Percentiles rank a stretch among this genome's conserved stretches.
phyloP scores from a whole-genome alignment of 176 grass and related monocot genomes.

The Oryza meridionalis region DNA sequence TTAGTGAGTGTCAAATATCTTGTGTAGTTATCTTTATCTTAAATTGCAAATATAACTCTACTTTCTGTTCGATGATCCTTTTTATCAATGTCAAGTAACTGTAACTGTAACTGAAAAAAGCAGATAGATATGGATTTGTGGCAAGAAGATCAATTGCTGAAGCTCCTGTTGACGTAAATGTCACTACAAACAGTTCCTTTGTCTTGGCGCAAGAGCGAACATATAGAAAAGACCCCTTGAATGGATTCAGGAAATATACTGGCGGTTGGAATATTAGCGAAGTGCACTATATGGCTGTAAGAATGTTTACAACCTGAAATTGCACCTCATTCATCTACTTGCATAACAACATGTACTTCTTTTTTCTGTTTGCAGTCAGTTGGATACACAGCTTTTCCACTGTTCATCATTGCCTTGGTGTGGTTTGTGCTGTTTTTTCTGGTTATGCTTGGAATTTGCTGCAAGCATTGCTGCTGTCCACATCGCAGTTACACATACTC shows the following conservation, averaged over 20 bases:
- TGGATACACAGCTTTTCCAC: constrained; percentile 70
- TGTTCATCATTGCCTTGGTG: constrained; percentile 68
- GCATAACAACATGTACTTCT: not conserved
- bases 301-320: constrained; percentile 26
- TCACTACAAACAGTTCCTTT: constrained; percentile 65
- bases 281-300: constrained; percentile 84
- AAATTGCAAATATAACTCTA: not conserved
- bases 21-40: not conserved
- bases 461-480: constrained; percentile 69
- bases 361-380: constrained; percentile 59
- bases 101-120: not conserved
- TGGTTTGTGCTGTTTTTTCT: constrained; percentile 89
- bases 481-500: constrained; percentile 67
- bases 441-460: constrained; percentile 62
- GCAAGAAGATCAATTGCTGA: constrained; percentile 72
- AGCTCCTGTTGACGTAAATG: constrained; percentile 38
- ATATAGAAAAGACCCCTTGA: constrained; percentile 75
- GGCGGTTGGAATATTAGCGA: constrained; percentile 95
- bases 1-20: not conserved
- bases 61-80: constrained; percentile 2
- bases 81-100: not conserved
- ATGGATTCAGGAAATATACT: constrained; percentile 65
- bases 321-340: not conserved
- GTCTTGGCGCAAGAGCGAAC: constrained; percentile 72
- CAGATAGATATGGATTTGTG: constrained; percentile 46